A percentile compares a stretch with the other conserved stretches of the same genome.
phyloP scores from a whole-genome alignment of 1,284 basidiomycete species.

The Cryptococcus sp. region DNA sequence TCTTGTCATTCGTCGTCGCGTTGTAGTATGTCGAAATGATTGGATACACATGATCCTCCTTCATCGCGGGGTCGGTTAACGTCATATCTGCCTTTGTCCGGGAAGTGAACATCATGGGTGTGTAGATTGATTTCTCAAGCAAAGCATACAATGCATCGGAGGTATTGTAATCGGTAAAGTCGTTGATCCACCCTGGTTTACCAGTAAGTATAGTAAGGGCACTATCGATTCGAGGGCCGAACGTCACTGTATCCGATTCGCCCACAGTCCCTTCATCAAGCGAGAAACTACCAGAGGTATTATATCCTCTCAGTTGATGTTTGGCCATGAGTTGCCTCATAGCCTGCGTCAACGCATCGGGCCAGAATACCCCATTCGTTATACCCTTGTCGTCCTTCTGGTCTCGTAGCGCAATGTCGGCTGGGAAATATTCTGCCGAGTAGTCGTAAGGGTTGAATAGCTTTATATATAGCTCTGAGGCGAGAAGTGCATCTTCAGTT shows the following conservation, averaged over 20 bases:
- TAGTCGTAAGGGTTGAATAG: slow-evolving; percentile 21
- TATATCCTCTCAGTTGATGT: slow-evolving; percentile 12
- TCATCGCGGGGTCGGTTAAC: slow-evolving; percentile 13
- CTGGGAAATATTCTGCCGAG: slow-evolving; percentile 7
- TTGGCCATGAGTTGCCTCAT: slow-evolving; percentile 13
- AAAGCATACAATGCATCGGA: slow-evolving; percentile 15
- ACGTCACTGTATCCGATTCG: too few species aligned
- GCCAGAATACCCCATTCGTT: slow-evolving; percentile 25
- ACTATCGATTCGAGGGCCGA: neutral
- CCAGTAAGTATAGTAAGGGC: slow-evolving; percentile 26
- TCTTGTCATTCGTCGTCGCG: slow-evolving; percentile 9
- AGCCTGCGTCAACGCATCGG: slow-evolving; percentile 23
- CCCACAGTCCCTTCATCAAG: slow-evolving; percentile 11
- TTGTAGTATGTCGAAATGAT: slow-evolving; percentile 13
- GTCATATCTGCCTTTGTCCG: slow-evolving; percentile 6
- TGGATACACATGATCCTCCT: slow-evolving; percentile 27
- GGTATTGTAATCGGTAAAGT: slow-evolving; percentile 2
- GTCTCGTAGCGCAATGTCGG: slow-evolving; percentile 12
- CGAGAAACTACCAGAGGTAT: slow-evolving; percentile 13
- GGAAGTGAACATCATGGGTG: slow-evolving; percentile 27
- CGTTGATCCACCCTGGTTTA: slow-evolving; percentile 2
- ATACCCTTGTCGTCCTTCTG: slow-evolving; percentile 25
- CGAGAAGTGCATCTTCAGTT: neutral
- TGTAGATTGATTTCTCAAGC: slow-evolving; percentile 6
- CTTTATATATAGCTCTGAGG: slow-evolving; percentile 9